phyloP scores from a whole-genome alignment of 768 basidiomycete species.

The Phaeotremella fagi region DNA sequence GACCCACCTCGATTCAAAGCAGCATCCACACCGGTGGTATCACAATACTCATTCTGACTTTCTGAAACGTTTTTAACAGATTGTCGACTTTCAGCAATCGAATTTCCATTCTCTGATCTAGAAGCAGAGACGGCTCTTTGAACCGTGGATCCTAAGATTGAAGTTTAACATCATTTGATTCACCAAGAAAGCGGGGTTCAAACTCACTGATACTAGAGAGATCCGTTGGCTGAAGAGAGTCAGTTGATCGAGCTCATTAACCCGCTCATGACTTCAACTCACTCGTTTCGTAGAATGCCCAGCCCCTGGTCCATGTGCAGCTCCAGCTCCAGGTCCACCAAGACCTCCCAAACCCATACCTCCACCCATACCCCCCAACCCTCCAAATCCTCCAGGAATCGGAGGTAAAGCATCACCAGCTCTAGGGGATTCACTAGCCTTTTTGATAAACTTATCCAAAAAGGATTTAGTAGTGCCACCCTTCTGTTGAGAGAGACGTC shows the following conservation, averaged over 20 bases:
- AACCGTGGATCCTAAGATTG: conserved; percentile 33
- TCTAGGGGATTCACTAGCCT: too few species aligned
- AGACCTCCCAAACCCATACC: background rate
- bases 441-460: conserved; percentile 11
- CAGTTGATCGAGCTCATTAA: background rate
- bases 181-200: background rate
- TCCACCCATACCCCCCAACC: conserved; percentile 3
- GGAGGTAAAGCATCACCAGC: background rate
- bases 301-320: background rate
- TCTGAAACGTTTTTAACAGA: conserved; percentile 48
- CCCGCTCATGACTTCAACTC: background rate
- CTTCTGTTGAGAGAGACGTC: too few species aligned
- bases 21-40: conserved; percentile 39
- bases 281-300: conserved; percentile 1
- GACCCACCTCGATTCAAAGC: conserved; percentile 27
- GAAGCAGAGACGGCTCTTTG: conserved; percentile 41
- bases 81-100: conserved; percentile 44
- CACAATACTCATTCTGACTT: conserved; percentile 46
- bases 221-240: conserved; percentile 23
- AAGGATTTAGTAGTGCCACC: conserved; percentile 6
- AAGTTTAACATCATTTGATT: background rate
- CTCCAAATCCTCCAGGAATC: background rate
- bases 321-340: background rate
- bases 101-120: conserved; percentile 45
- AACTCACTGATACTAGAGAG: conserved; percentile 33